A percentile compares a stretch with the other conserved stretches of the same genome.
Conservation (phyloP, 2,329 filamentous ascomycete genomes). For the Claviceps fusiformis region DNA sequence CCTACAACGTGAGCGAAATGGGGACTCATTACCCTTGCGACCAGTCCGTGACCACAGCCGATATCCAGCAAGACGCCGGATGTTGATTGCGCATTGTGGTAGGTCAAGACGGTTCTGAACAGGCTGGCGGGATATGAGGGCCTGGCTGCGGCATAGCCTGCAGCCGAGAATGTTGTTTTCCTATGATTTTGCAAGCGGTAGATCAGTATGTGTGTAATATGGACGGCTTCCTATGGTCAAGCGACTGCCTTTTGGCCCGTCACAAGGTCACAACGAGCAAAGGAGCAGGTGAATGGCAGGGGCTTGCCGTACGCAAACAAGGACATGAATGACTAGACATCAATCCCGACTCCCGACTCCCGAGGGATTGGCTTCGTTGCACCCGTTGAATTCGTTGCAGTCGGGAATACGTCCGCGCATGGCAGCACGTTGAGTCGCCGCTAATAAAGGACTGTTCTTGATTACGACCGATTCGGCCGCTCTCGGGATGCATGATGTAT, state of each 20-base stretch:
- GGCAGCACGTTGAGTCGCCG: no score
- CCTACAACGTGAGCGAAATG: slow-evolving; percentile 37
- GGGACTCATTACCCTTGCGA: slow-evolving; percentile 38
- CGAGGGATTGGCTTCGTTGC: not conserved
- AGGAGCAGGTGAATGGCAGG: not conserved
- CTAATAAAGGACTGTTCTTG: no score
- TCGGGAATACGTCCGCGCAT: not conserved
- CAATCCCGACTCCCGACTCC: not conserved
- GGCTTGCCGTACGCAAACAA: slow-evolving; percentile 29
- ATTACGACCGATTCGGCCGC: no score
- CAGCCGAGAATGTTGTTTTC: slow-evolving; percentile 40
- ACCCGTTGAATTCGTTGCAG: not conserved
- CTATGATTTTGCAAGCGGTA: slow-evolving; percentile 17
- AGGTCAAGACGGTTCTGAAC: slow-evolving; percentile 38
- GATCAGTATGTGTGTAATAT: no score
- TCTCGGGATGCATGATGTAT: no score
- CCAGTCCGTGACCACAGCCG: slow-evolving; percentile 49
- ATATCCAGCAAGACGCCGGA: slow-evolving; percentile 36
- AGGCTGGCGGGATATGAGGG: slow-evolving; percentile 43
- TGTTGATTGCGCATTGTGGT: slow-evolving; percentile 28
- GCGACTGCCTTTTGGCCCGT: no score
- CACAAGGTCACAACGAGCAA: not conserved
- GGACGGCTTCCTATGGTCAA: no score
- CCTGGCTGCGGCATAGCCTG: slow-evolving; percentile 45
- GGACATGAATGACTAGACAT: slow-evolving; percentile 24